Percentiles rank a stretch among this genome's conserved stretches.
Evolutionary conservation across 2,329 filamentous ascomycete species (phyloP).

Genomic region (Volutella citrinella): DNA sequence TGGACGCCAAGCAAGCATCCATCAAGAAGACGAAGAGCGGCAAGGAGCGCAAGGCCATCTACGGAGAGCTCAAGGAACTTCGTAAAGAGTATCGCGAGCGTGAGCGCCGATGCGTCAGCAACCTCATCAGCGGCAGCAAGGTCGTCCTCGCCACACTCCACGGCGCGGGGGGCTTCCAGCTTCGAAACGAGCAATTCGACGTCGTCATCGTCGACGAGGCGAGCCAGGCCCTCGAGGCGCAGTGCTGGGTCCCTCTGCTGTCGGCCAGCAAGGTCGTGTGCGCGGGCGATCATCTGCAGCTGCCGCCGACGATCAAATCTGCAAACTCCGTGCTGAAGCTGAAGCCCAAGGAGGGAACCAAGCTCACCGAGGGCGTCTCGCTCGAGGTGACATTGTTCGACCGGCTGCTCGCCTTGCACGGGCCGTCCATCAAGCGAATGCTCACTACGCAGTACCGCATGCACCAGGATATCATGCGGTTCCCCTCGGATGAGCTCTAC

Average conservation of each 20-base stretch:
- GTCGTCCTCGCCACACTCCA: slow-evolving; percentile 92
- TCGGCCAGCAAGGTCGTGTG: slow-evolving; percentile 80
- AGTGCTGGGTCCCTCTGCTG: slow-evolving; percentile 92
- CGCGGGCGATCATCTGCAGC: slow-evolving; percentile 89
- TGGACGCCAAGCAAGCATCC: slow-evolving; percentile 86
- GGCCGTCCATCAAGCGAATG: slow-evolving; percentile 83
- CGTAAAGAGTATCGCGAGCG: slow-evolving; percentile 85
- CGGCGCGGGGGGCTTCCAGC: slow-evolving; percentile 81
- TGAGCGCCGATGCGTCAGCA: slow-evolving; percentile 76
- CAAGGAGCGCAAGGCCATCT: slow-evolving; percentile 76
- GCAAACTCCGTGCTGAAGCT: slow-evolving; percentile 50
- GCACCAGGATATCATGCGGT: slow-evolving; percentile 94
- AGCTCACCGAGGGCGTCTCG: slow-evolving; percentile 51
- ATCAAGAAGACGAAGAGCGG: slow-evolving; percentile 84
- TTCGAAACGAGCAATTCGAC: slow-evolving; percentile 79
- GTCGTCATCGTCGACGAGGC: slow-evolving; percentile 96
- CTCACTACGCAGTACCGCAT: slow-evolving; percentile 97
- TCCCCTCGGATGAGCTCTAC: slow-evolving; percentile 87
- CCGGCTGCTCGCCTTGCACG: slow-evolving; percentile 77
- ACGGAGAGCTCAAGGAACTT: slow-evolving; percentile 78
- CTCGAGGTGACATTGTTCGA: slow-evolving; percentile 94
- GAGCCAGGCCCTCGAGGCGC: slow-evolving; percentile 90
- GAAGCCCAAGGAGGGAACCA: slow-evolving; percentile 34
- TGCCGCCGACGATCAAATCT: slow-evolving; percentile 93
- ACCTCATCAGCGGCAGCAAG: slow-evolving; percentile 72